Conservation (phyloP, 225 moss, liverwort and hornwort genomes). For the Neckera pumila region DNA sequence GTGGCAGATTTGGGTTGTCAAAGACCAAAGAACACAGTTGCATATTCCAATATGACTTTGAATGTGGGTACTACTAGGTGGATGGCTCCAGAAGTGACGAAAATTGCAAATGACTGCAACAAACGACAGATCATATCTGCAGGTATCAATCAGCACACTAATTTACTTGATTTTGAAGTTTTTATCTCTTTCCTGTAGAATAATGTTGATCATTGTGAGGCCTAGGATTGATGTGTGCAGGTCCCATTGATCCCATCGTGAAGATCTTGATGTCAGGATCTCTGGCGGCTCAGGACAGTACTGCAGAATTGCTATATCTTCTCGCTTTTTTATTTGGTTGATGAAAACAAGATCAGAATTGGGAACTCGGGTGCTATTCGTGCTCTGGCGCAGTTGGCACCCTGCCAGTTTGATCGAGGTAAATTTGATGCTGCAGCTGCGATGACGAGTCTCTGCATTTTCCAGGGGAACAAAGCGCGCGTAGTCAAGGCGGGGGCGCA, state of each 20-base stretch:
- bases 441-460: conserved; percentile 61
- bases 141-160: background rate
- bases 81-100: background rate
- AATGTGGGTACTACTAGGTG: background rate
- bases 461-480: conserved; percentile 48
- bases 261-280: conserved; percentile 50
- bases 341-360: conserved; percentile 66
- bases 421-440: conserved; percentile 60
- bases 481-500: background rate
- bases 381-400: conserved; percentile 31
- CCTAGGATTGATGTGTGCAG: background rate
- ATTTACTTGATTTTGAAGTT: background rate
- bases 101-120: conserved; percentile 18
- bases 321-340: conserved; percentile 63
- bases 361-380: conserved; percentile 59
- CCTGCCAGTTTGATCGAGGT: conserved; percentile 28
- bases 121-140: conserved; percentile 52
- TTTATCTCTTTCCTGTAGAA: background rate
- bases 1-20: background rate
- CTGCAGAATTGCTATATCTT: conserved; percentile 65
- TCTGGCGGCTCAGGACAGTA: conserved; percentile 65
- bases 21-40: background rate
- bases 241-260: conserved; percentile 65
- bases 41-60: background rate
- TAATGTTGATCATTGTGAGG: background rate